Base-by-base conservation (phyloP, 2,329 filamentous ascomycete species). In the Fusarium sp. region DNA sequence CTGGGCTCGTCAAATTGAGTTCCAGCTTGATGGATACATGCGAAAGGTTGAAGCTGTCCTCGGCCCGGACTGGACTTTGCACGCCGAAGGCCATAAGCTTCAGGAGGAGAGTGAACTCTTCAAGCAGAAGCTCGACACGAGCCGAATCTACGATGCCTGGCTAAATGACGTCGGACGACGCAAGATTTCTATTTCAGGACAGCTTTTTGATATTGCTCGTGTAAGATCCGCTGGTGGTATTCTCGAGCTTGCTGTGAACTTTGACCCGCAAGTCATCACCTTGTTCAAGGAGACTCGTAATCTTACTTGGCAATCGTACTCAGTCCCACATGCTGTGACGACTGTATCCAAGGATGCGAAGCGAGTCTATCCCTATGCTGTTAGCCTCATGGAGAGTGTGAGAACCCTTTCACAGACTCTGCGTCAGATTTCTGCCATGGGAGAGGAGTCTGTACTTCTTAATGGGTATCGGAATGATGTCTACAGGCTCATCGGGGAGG, bases 321-420 rank as follows among this genome's bases (percentile, higher is more conserved):
- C 94, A 64, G 94, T 99, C 30, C 97, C 97, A 13, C 96, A 99
- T 82, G 91, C 94, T 19, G 94, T 99, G 79, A 97, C 93, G 82
- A 98, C 94, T 72, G 94, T 97, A 60, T 97, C 97, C 2, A 99
- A 98, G 82, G 96, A 99, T 81, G 97, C 96, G n/a, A 97, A 98
- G 83, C 91, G 96, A 60, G 96, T 99, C 8, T 99, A 99, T 78
- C 96, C 96, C 0, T 99, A 97, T 79, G 96, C 97, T 30, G 95
- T 99, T 74, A 98, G 95, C 79, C 85, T 99, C 75, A 99, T 99
- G 95, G 96, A 99, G 84, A 98, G 95, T 78, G 94, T 98, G n/a
- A 90, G 95, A 66, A 98, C 95, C 0, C 92, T 97, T 72, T 90
- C 94, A 4, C 96, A 98, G 82, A 98, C 95, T 0, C 92, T 93